Evolutionary conservation across 257 asterid genomes (phyloP).

Genomic region (Cynanchum wilfordii): DNA sequence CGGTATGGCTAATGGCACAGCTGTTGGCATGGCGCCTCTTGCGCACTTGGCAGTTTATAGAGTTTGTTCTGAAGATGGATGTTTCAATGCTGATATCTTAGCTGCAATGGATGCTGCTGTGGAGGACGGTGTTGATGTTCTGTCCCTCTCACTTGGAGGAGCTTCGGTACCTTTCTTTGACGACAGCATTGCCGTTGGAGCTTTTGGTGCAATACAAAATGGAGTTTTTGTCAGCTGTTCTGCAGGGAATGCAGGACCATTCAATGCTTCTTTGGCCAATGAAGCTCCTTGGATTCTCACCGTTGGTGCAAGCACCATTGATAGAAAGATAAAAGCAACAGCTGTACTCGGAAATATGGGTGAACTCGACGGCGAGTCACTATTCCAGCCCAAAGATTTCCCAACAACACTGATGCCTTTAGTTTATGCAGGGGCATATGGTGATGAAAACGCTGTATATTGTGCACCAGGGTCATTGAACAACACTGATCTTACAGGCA

Average conservation of each 20-base stretch:
- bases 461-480: constrained; percentile 13
- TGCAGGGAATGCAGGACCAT: constrained; percentile 25
- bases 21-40: constrained; percentile 43
- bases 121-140: constrained; percentile 25
- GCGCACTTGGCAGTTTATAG: constrained; percentile 46
- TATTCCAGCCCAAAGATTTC: constrained; percentile 21
- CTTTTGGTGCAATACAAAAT: constrained; percentile 19
- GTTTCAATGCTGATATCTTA: constrained; percentile 20
- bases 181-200: constrained; percentile 22
- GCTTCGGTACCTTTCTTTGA: neutral
- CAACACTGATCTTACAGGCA: constrained; percentile 17
- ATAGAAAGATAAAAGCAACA: constrained; percentile 21
- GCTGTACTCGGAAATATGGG: constrained; percentile 21
- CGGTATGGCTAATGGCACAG: constrained; percentile 47
- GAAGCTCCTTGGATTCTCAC: constrained; percentile 33
- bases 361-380: constrained; percentile 21
- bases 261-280: constrained; percentile 8
- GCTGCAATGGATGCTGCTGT: constrained; percentile 47
- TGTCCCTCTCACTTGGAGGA: constrained; percentile 24
- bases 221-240: constrained; percentile 29
- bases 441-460: neutral
- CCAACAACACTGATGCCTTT: constrained; percentile 15
- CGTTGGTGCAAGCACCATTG: constrained; percentile 30
- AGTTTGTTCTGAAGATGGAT: constrained; percentile 18
- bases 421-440: constrained; percentile 15